Percentiles rank a stretch among this genome's conserved stretches.
phyloP scores from a whole-genome alignment of 2,329 filamentous ascomycete species.

The Alternaria conjuncta region DNA sequence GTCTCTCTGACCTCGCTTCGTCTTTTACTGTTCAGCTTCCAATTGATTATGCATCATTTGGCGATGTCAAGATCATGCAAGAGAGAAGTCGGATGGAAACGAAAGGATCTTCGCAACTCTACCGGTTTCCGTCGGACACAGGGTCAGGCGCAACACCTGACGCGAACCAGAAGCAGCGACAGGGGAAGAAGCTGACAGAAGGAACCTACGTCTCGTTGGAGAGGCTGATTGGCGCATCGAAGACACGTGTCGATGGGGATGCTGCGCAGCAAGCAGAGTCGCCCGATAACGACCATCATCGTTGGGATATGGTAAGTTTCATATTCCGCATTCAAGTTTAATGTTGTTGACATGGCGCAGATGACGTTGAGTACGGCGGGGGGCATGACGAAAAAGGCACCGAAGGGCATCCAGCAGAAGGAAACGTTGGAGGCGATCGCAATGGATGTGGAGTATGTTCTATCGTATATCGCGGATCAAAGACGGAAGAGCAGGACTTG shows the following conservation, averaged over 20 bases:
- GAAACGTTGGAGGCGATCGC: constrained; percentile 21
- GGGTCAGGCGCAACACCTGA: constrained; percentile 10
- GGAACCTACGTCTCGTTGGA: constrained; percentile 72
- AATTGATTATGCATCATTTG: constrained; percentile 59
- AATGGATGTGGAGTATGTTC: constrained; percentile 27
- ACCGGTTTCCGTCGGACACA: neutral
- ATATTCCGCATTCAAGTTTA: neutral
- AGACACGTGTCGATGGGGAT: neutral
- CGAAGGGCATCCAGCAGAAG: constrained; percentile 48
- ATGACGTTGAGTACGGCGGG: constrained; percentile 74
- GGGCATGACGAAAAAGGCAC: constrained; percentile 61
- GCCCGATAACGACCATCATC: constrained; percentile 33
- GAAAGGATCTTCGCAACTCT: constrained; percentile 10
- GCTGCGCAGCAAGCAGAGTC: neutral
- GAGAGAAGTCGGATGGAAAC: constrained; percentile 22
- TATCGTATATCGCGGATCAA: constrained; percentile 18
- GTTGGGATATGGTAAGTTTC: constrained; percentile 70
- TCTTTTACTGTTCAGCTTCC: constrained; percentile 54
- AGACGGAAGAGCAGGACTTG: constrained; percentile 5
- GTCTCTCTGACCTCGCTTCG: constrained; percentile 59
- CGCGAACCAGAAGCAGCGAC: constrained; percentile 37
- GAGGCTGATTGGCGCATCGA: constrained; percentile 18
- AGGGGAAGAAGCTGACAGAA: constrained; percentile 58
- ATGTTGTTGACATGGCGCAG: constrained; percentile 61
- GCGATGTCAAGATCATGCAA: constrained; percentile 12